Conservation (phyloP, 73 alveolate species). For the Paramecium biaurelia region DNA sequence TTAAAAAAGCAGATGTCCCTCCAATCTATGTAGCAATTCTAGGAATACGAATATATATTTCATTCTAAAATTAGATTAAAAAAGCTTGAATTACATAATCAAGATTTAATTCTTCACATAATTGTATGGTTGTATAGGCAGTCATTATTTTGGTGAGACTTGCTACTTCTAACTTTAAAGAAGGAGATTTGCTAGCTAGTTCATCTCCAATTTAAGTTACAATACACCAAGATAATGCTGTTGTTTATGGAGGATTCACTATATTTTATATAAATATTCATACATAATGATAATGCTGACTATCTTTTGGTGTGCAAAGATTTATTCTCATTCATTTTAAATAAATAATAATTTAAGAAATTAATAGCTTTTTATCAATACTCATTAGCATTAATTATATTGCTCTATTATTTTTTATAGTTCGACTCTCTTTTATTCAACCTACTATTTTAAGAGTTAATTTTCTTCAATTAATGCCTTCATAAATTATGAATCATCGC, state of each 20-base stretch:
- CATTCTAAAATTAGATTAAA: constrained; percentile 53
- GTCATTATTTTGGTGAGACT: constrained; percentile 84
- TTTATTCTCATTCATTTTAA: constrained; percentile 15
- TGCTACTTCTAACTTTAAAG: constrained; percentile 73
- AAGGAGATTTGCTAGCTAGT: background rate
- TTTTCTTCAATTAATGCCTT: constrained; percentile 10
- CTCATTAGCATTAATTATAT: background rate
- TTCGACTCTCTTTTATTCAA: background rate
- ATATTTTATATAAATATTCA: background rate
- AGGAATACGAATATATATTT: constrained; percentile 67
- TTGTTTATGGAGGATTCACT: constrained; percentile 28
- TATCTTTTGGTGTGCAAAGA: constrained; percentile 5
- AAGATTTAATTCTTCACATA: constrained; percentile 43
- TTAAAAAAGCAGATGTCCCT: constrained; percentile 78
- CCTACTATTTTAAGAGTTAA: background rate
- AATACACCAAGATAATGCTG: constrained; percentile 50
- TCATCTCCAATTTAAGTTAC: background rate
- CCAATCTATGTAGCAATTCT: constrained; percentile 68
- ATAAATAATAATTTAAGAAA: background rate
- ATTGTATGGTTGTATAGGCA: background rate
- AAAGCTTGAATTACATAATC: constrained; percentile 41
- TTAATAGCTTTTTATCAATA: background rate
- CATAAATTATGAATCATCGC: background rate
- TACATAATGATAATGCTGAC: constrained; percentile 13
- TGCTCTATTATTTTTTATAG: background rate